Evolutionary conservation across 306 rosid species (phyloP), one percentile per base, ranked within the genome.

Genomic region (Quercus variabilis): DNA sequence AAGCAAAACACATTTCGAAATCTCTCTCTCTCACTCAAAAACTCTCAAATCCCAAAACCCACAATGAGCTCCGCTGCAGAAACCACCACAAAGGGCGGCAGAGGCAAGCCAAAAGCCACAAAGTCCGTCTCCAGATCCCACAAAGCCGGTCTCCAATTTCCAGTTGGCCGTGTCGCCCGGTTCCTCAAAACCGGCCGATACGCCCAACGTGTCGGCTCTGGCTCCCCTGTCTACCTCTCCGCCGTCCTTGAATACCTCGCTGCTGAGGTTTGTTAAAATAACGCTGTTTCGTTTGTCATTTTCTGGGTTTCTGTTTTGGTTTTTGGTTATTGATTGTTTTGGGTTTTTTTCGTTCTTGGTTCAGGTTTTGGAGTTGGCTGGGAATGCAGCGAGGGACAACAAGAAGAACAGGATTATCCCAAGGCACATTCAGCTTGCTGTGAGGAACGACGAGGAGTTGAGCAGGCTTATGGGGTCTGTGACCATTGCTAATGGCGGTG

Each of bases 131-230:
- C 97, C 7, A 77, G 89, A 5, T 91, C 97, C 25, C 30, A 64
- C 51, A 94, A 94, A 74, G 98, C 98, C 3, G 98, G 98, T 12
- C 98, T 94, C 1, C 98, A 93, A 14, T 93, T 93, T n/a, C 98
- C 98, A 1, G 97, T 93, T 4, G 93, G 98, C 14, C 97, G 98
- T 0, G 30, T 94, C 33, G 97, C 94, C 2, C 90, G 98, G 1
- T 94, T 83, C 70, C 97, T 94, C 52, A 94, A 86, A 59, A 70
- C 81, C 1, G 98, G 98, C 6, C 89, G 91, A 13, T 94, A 92
- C 12, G 87, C 98, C 0, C 90, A 84, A 76, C 93, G 98, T 0
- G 92, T 91, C 0, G 97, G 96, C 0, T 86, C 97, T 4, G 98
- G 98, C 0, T 86, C 96, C 0, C 97, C 98, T 0, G 97, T 94